Conservation (phyloP, 176 grass and related monocot genomes). For the Musa acuminata region DNA sequence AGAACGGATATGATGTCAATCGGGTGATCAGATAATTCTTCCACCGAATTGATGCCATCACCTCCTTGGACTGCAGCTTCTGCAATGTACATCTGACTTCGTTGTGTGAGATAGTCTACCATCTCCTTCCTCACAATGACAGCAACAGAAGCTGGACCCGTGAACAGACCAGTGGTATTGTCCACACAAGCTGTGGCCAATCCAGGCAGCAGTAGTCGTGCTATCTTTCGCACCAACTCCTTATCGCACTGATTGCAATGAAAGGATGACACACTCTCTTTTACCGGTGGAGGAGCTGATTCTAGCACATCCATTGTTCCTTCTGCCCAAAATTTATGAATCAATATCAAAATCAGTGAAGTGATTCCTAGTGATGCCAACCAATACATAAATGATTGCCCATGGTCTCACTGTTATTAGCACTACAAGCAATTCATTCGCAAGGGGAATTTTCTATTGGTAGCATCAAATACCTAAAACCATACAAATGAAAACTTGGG, state of each 20-base stretch:
- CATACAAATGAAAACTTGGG: no score
- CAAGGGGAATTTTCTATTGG: not conserved
- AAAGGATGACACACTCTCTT: constrained; percentile 23
- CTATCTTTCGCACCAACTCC: constrained; percentile 37
- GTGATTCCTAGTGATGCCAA: not conserved
- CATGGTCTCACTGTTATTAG: not conserved
- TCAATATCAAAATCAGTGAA: not conserved
- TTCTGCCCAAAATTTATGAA: not conserved
- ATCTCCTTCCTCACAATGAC: constrained; percentile 40
- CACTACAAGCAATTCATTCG: not conserved
- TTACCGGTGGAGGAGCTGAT: not conserved
- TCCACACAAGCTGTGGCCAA: constrained; percentile 83
- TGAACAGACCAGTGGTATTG: constrained; percentile 70
- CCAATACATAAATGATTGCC: not conserved
- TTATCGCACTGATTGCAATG: constrained; percentile 46
- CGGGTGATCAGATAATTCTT: constrained; percentile 34
- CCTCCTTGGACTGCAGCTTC: constrained; percentile 25
- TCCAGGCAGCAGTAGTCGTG: constrained; percentile 43
- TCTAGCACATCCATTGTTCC: constrained; percentile 5
- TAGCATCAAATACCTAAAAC: not conserved
- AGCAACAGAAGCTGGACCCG: constrained; percentile 46
- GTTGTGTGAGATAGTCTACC: constrained; percentile 48
- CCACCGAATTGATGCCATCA: constrained; percentile 27
- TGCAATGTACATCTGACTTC: constrained; percentile 34
- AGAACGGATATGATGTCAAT: constrained; percentile 47